phyloP scores from a whole-genome alignment of 2,329 filamentous ascomycete genomes.

The Aureobasidium zeae region DNA sequence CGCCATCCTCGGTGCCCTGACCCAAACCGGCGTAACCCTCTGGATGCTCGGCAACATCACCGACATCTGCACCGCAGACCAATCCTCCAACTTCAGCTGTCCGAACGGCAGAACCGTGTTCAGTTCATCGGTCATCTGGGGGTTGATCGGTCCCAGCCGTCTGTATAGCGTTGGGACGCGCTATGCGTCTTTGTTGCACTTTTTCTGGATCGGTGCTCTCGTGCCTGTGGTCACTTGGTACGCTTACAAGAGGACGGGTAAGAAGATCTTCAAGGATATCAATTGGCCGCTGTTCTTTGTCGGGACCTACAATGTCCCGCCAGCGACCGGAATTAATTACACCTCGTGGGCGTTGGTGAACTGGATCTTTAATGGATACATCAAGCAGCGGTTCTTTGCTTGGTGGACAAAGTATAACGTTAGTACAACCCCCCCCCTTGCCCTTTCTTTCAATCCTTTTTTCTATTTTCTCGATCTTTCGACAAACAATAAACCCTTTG shows the following conservation, averaged over 20 bases:
- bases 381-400: slow-evolving; percentile 56
- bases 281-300: slow-evolving; percentile 61
- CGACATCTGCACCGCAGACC: slow-evolving; percentile 65
- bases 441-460: no score
- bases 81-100: slow-evolving; percentile 82
- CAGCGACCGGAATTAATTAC: slow-evolving; percentile 74
- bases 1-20: slow-evolving; percentile 66
- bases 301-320: slow-evolving; percentile 61
- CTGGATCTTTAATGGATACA: slow-evolving; percentile 69
- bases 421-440: no score
- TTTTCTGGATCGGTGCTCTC: slow-evolving; percentile 43
- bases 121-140: slow-evolving; percentile 81
- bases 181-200: slow-evolving; percentile 40
- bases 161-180: slow-evolving; percentile 41
- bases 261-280: slow-evolving; percentile 21
- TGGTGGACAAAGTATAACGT: slow-evolving; percentile 91
- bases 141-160: slow-evolving; percentile 42
- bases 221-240: slow-evolving; percentile 37
- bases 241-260: slow-evolving; percentile 31
- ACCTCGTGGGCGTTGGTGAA: slow-evolving; percentile 83
- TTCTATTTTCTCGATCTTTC: no score
- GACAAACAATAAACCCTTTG: no score
- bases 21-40: slow-evolving; percentile 75
- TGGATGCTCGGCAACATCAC: slow-evolving; percentile 80
- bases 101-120: slow-evolving; percentile 82